Conservation (phyloP, 2,329 filamentous ascomycete species). For the Aureobasidium sp. region DNA sequence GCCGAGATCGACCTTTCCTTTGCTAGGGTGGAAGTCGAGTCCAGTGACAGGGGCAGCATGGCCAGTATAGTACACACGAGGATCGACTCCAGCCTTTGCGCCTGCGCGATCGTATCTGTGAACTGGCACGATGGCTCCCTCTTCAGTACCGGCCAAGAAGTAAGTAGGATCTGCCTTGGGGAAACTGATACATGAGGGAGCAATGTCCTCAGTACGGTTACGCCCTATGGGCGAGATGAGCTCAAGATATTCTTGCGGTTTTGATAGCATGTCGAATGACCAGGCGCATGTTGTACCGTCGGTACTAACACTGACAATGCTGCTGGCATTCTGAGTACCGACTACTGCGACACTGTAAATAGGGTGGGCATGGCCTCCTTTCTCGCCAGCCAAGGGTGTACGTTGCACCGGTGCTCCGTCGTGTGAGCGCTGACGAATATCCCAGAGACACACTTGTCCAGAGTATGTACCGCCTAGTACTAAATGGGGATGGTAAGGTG, state of each 20-base stretch:
- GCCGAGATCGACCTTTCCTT: constrained; percentile 86
- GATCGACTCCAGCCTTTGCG: constrained; percentile 91
- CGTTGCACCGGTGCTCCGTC: constrained; percentile 74
- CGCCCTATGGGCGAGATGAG: constrained; percentile 73
- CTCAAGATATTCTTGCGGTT: constrained; percentile 90
- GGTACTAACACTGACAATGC: constrained; percentile 94
- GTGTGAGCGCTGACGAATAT: constrained; percentile 67
- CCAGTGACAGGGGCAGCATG: constrained; percentile 95
- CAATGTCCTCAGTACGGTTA: constrained; percentile 73
- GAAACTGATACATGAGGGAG: constrained; percentile 90
- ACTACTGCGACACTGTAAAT: constrained; percentile 94
- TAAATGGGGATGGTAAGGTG: constrained; percentile 94
- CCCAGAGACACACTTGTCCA: constrained; percentile 94
- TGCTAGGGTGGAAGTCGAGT: constrained; percentile 87
- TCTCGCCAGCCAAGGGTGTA: constrained; percentile 87
- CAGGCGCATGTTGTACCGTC: constrained; percentile 95
- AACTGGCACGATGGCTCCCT: constrained; percentile 92
- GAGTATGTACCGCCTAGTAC: constrained; percentile 96
- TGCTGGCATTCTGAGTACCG: constrained; percentile 96
- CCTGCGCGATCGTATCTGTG: constrained; percentile 96
- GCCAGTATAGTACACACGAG: constrained; percentile 77
- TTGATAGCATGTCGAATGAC: constrained; percentile 95
- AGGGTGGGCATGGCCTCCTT: constrained; percentile 74
- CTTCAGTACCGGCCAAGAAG: constrained; percentile 93
- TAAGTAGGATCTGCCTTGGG: constrained; percentile 93